A percentile compares a stretch with the other conserved stretches of the same genome.
Evolutionary conservation across 2,329 filamentous ascomycete genomes (phyloP).

Genomic region (Talaromyces sp.): DNA sequence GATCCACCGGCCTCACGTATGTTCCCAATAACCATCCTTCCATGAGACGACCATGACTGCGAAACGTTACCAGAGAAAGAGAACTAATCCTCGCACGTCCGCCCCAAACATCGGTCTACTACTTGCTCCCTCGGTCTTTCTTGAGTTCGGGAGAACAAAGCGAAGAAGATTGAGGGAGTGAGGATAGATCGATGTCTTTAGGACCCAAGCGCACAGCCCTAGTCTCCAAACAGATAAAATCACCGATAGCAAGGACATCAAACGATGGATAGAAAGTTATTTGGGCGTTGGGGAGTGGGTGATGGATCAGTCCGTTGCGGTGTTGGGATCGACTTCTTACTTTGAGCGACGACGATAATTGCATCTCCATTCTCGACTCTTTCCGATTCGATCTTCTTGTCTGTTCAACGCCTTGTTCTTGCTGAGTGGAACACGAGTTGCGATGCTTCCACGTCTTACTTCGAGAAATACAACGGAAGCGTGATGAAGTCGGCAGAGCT

Average conservation of each 20-base stretch:
- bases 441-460: no score
- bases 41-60: neutral
- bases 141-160: no score
- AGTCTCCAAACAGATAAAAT: conserved; percentile 87
- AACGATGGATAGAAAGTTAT: conserved; percentile 89
- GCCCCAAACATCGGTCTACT: conserved; percentile 23
- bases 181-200: conserved; percentile 16
- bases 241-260: conserved; percentile 75
- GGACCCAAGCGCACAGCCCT: conserved; percentile 39
- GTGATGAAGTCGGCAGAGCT: no score
- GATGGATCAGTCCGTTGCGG: conserved; percentile 93
- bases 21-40: conserved; percentile 43
- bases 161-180: neutral
- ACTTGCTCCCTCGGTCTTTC: conserved; percentile 17
- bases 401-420: neutral
- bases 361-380: neutral
- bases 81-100: conserved; percentile 19
- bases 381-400: neutral
- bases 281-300: conserved; percentile 94
- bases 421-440: neutral
- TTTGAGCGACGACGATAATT: conserved; percentile 82
- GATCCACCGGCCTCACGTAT: conserved; percentile 95
- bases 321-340: conserved; percentile 81
- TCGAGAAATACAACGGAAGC: no score
- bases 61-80: neutral